These are phyloP conservation scores for Aspergillus sp. DNA, from an alignment of 2,329 filamentous ascomycete species.

Conservation along the genomic window DNA sequence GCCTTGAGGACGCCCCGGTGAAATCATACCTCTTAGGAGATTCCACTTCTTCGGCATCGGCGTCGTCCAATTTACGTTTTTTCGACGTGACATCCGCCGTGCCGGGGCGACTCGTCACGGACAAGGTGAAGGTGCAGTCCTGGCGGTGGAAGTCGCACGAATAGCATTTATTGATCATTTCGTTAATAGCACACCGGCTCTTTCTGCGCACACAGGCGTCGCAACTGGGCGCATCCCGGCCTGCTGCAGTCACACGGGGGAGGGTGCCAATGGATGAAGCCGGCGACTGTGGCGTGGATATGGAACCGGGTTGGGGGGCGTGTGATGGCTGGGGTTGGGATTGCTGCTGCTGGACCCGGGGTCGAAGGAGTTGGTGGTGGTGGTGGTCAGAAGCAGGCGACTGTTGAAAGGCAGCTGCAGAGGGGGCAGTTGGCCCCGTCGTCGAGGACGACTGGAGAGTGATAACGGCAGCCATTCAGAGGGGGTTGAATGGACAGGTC, in stretches of 20 bases:
- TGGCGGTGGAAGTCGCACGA: conserved; percentile 49
- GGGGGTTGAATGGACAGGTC: conserved; percentile 11
- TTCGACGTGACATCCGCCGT: conserved; percentile 32
- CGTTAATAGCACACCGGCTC: conserved; percentile 48
- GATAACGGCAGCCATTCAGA: conserved; percentile 42
- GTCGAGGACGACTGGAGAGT: conserved; percentile 43
- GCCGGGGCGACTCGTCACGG: conserved; percentile 19
- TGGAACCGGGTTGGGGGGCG: conserved; percentile 25
- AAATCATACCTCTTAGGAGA: conserved; percentile 40
- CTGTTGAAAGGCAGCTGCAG: conserved; percentile 28
- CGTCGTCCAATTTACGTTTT: conserved; percentile 44
- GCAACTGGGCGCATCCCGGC: conserved; percentile 43
- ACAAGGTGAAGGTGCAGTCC: conserved; percentile 45
- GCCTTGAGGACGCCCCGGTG: conserved; percentile 6
- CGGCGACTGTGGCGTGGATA: conserved; percentile 21
- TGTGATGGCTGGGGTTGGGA: conserved; percentile 27
- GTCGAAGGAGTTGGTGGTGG: conserved; percentile 25
- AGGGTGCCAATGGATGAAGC: conserved; percentile 24
- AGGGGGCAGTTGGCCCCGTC: conserved; percentile 26
- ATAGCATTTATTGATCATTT: conserved; percentile 46
- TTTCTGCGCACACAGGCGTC: conserved; percentile 47
- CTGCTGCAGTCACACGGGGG: conserved; percentile 28
- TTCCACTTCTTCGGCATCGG: conserved; percentile 29
- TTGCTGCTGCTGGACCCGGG: conserved; percentile 26
- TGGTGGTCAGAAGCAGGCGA: conserved; percentile 23